Evolutionary conservation across 495 filamentous ascomycete species (phyloP), one percentile per base, ranked within the genome.

Genomic region (Penicillium egyptiacum): DNA sequence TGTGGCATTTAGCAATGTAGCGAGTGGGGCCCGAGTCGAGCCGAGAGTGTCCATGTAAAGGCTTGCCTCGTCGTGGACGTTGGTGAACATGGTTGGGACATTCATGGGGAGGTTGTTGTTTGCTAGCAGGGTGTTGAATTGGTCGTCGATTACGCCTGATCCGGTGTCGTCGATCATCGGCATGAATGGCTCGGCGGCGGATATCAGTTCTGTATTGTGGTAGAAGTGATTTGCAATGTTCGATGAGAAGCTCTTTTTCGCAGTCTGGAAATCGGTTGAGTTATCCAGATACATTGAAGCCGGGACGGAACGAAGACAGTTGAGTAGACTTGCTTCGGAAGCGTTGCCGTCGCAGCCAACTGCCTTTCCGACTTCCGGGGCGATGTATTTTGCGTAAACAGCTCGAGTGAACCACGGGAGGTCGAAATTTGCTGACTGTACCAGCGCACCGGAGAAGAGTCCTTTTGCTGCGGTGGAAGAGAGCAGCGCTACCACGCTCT

Each of bases 401-500:
- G 49, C 40, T 10, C 63, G 66, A 2, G 69, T 63, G 57, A 65
- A 70, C 67, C 67, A 72, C 1, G 69, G 67, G 2, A 64, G 31
- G 37, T 66, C 67, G 11, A 67, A 28, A 0, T 61, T 61, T 10
- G 63, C 60, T 1, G 69, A 72, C 33, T 74, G 69, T 11, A 65
- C 56, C 22, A 74, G 65, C 0, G 71, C 67, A 9, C 59, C 64
- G 17, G 66, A 63, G 59, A 74, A 74, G 42, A 74, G 64, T 14
- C 69, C 67, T 14, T 62, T 60, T 1, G 69, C 71, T 11, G 61
- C 61, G 6, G 55, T 55, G 0, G 69, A 70, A 33, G 79, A 77
- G 4, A 79, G 69, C 65, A 83, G 65, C 16, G 78, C 81, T 10
- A 83, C 70, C 0, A 82, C 78, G 31, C 72, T 76, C 25, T 82